Conservation (phyloP, 495 filamentous ascomycete species). For the Talaromyces proteolyticus region DNA sequence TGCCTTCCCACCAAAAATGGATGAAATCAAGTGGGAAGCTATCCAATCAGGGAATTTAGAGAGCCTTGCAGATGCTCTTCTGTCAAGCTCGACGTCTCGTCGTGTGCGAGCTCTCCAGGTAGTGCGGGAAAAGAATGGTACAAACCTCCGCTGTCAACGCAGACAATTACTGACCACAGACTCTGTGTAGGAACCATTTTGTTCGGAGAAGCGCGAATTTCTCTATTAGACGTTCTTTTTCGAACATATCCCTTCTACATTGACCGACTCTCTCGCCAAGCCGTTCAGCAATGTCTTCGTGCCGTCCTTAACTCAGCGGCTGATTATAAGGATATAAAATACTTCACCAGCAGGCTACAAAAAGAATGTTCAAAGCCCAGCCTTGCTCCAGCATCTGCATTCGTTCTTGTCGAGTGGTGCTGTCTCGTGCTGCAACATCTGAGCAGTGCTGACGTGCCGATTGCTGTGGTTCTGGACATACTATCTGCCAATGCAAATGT, state of each 20-base stretch:
- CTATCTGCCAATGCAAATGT: conserved; percentile 56
- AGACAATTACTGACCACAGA: conserved; percentile 11
- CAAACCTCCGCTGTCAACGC: neutral
- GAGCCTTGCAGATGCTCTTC: conserved; percentile 35
- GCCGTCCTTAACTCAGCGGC: conserved; percentile 51
- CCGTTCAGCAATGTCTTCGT: conserved; percentile 70
- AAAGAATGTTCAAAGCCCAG: conserved; percentile 65
- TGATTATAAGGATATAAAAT: conserved; percentile 44
- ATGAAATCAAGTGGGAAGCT: conserved; percentile 44
- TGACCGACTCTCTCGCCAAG: conserved; percentile 77
- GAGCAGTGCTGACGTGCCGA: conserved; percentile 47
- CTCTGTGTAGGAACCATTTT: conserved; percentile 10
- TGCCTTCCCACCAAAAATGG: conserved; percentile 31
- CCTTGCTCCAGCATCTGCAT: conserved; percentile 72
- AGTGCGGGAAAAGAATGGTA: conserved; percentile 42
- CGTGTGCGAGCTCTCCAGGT: conserved; percentile 42
- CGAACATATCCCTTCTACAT: conserved; percentile 80
- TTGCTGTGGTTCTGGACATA: conserved; percentile 59
- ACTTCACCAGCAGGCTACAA: conserved; percentile 51
- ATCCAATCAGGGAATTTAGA: conserved; percentile 42
- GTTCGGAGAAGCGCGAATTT: conserved; percentile 25
- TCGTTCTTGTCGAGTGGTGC: conserved; percentile 90
- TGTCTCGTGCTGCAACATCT: conserved; percentile 64
- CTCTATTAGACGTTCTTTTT: conserved; percentile 67
- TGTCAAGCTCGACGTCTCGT: conserved; percentile 44